Evolutionary conservation across 768 basidiomycete species (phyloP).

Genomic region (Cubamyces lactineus): DNA sequence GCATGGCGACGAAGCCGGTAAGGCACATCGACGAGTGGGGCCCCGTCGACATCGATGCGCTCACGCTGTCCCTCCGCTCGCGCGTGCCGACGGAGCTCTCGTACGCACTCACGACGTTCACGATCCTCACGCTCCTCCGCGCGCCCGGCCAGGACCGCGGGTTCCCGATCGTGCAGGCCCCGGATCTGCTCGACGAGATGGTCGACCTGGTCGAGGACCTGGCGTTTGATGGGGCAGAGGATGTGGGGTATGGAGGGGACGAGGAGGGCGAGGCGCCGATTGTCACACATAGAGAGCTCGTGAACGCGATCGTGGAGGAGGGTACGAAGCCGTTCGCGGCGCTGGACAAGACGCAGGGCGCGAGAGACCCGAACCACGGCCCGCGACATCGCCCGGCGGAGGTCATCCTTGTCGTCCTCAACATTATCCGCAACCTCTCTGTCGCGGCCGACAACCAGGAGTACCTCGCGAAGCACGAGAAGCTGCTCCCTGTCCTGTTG

Average conservation of each 20-base stretch:
- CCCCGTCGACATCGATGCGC: slow-evolving; percentile 85
- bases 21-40: slow-evolving; percentile 87
- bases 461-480: slow-evolving; percentile 65
- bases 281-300: slow-evolving; percentile 67
- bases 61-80: slow-evolving; percentile 91
- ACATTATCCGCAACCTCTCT: slow-evolving; percentile 89
- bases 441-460: slow-evolving; percentile 69
- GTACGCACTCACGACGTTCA: slow-evolving; percentile 87
- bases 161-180: slow-evolving; percentile 75
- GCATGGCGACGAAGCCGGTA: slow-evolving; percentile 56
- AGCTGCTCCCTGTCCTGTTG: slow-evolving; percentile 67
- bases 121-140: slow-evolving; percentile 76
- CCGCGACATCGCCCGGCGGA: slow-evolving; percentile 71
- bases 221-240: slow-evolving; percentile 62
- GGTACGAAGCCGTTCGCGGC: slow-evolving; percentile 63
- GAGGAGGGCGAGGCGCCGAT: slow-evolving; percentile 37
- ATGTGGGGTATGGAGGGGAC: slow-evolving; percentile 35
- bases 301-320: slow-evolving; percentile 58
- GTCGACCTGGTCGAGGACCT: slow-evolving; percentile 85
- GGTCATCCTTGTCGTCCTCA: slow-evolving; percentile 67
- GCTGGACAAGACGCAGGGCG: slow-evolving; percentile 51
- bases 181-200: slow-evolving; percentile 83
- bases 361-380: slow-evolving; percentile 52
- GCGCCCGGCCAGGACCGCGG: slow-evolving; percentile 50
- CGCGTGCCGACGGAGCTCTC: slow-evolving; percentile 82